Conservation (phyloP, 139 green algal species). For the Penium margaritaceum region DNA sequence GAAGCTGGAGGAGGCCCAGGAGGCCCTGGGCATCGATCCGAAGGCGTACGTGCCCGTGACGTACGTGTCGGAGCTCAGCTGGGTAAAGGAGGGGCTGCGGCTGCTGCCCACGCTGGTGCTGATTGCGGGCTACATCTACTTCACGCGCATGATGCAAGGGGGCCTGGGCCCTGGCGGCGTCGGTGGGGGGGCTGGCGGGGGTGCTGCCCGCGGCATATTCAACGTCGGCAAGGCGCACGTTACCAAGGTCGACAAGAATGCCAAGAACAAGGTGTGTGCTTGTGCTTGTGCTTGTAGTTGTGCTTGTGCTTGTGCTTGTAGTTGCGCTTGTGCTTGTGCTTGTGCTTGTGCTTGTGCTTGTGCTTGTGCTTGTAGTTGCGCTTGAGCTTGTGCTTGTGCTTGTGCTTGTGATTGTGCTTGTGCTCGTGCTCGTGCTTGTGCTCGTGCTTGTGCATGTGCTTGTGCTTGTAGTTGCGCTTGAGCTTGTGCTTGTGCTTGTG, state of each 20-base stretch:
- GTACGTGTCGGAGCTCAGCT: constrained; percentile 67
- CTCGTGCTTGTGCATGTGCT: no score
- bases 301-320: no score
- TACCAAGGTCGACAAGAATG: constrained; percentile 74
- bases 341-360: no score
- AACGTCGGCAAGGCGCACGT: constrained; percentile 79
- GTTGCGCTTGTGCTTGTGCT: no score
- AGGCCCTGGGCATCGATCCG: constrained; percentile 49
- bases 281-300: no score
- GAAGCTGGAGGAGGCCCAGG: constrained; percentile 88
- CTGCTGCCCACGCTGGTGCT: constrained; percentile 84
- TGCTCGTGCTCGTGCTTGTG: no score
- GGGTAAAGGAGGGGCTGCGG: constrained; percentile 65
- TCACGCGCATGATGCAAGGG: constrained; percentile 67
- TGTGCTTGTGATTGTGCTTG: no score
- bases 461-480: no score
- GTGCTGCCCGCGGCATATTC: constrained; percentile 67
- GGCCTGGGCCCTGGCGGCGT: constrained; percentile 48
- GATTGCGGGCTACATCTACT: constrained; percentile 80
- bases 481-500: no score
- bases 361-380: no score
- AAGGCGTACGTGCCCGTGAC: constrained; percentile 74
- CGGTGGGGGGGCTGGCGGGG: constrained; percentile 46
- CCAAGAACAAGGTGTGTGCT: constrained; percentile 69
- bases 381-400: no score